These are phyloP conservation scores for Trichoderma simmonsii DNA, from an alignment of 2,329 filamentous ascomycete genomes.

Conservation along the genomic window DNA sequence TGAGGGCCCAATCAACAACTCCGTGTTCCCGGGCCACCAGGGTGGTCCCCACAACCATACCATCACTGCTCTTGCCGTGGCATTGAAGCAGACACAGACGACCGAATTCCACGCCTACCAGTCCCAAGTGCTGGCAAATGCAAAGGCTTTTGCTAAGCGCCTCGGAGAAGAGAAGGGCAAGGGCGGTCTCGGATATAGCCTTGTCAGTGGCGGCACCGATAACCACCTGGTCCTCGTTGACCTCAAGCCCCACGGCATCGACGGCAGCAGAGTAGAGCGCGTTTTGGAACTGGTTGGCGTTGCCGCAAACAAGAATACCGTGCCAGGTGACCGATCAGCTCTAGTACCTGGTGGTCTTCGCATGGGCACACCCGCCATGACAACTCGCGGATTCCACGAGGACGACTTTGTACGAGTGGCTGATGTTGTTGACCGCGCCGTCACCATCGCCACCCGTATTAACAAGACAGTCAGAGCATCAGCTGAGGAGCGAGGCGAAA, in stretches of 20 bases:
- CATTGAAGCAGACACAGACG: slow-evolving; percentile 86
- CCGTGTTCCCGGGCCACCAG: slow-evolving; percentile 97
- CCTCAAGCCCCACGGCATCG: slow-evolving; percentile 81
- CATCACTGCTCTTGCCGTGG: slow-evolving; percentile 91
- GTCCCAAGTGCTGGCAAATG: slow-evolving; percentile 82
- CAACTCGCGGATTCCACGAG: slow-evolving; percentile 85
- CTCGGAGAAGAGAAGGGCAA: slow-evolving; percentile 67
- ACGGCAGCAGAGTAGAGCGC: slow-evolving; percentile 85
- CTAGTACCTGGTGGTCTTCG: slow-evolving; percentile 89
- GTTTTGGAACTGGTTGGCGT: slow-evolving; percentile 90
- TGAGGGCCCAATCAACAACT: slow-evolving; percentile 89
- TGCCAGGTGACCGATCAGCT: slow-evolving; percentile 90
- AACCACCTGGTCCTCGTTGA: slow-evolving; percentile 95
- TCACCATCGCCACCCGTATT: slow-evolving; percentile 72
- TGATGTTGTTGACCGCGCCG: slow-evolving; percentile 79
- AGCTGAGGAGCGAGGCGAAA: slow-evolving; percentile 65
- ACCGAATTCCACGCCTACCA: slow-evolving; percentile 93
- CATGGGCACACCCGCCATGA: slow-evolving; percentile 97
- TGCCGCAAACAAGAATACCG: slow-evolving; percentile 99
- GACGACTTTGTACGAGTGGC: slow-evolving; percentile 85
- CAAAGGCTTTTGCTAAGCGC: slow-evolving; percentile 75
- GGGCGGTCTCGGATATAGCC: slow-evolving; percentile 76
- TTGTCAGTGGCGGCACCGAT: slow-evolving; percentile 93
- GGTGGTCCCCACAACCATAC: slow-evolving; percentile 99
- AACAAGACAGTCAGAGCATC: slow-evolving; percentile 69